Base-by-base conservation (phyloP, 176 grass and related monocot genomes). In the Oryza longistaminata region DNA sequence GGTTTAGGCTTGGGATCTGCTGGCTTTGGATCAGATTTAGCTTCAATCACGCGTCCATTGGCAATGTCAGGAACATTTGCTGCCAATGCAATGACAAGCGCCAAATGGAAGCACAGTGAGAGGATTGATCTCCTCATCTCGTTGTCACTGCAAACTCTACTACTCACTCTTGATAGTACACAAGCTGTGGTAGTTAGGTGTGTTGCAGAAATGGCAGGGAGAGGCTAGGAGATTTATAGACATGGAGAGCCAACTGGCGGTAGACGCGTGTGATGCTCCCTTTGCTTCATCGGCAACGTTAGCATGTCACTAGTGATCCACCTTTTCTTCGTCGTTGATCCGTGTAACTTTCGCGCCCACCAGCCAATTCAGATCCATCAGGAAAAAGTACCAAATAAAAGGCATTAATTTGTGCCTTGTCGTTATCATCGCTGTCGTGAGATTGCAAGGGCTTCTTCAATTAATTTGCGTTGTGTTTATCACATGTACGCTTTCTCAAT, bases 111-210 rank as follows among this genome's bases (percentile, higher is more conserved):
- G 25, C 68, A 82, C 33, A 82, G 5, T 3, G 68, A 42, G 33
- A 82, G 55, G 49, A 52, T 9, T 43, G 68, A 8, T 68, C 80
- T 72, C 68, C 58, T 82, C 68, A 50, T 82, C 15, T 82, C 49
- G 49, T 52, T 52, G 49, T 3, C 49, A 52, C 49, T 52, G 1
- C 14, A 52, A 15, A 52, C 49, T 52, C 49, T 52, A 17, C 49
- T 15, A 5, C 15, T 6, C 64, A 37, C 31, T 15, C 46, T 14
- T 49, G 46, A 66, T 81, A 44, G 62, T 33, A 3, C 31, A 12
- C 8, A 22, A 22, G 17, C 9, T 69, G 78, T 6, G 7, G 45
- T 35, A 71, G 67, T 16, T 71, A 16, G 48, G 49, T 55, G 68
- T 40, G 68, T 40, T 52, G 61, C 62, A 64, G 42, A 71, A 24